Percentiles rank a stretch among this genome's conserved stretches.
phyloP scores from a whole-genome alignment of 345 rosid genomes.

The Brassica napus region DNA sequence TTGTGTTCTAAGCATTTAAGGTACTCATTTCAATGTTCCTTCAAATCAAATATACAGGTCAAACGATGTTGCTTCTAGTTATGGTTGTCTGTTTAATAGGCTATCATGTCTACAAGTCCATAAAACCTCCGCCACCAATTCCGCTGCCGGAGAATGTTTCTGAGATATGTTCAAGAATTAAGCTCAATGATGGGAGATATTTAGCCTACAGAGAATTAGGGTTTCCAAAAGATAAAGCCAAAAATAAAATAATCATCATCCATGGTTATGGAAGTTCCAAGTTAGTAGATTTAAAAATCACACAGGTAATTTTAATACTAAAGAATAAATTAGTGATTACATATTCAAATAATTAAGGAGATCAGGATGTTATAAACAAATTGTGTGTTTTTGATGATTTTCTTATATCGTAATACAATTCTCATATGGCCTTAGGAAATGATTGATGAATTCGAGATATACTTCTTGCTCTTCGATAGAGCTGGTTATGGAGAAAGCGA shows the following conservation, averaged over 20 bases:
- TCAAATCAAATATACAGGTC: conserved; percentile 8
- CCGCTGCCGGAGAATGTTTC: conserved; percentile 65
- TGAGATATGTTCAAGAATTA: conserved; percentile 51
- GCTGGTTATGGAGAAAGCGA: conserved; percentile 67
- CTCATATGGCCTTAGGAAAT: conserved; percentile 49
- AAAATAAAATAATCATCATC: conserved; percentile 42
- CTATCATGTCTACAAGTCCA: conserved; percentile 48
- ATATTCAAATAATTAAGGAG: neutral
- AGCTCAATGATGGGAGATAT: conserved; percentile 59
- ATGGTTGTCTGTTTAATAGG: conserved; percentile 48
- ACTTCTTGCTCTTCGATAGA: conserved; percentile 48
- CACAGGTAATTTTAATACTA: conserved; percentile 15
- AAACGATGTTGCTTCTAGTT: conserved; percentile 40
- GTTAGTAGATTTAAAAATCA: conserved; percentile 22
- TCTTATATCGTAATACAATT: neutral
- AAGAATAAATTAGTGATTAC: neutral
- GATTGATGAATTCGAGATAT: conserved; percentile 62
- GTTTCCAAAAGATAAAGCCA: conserved; percentile 44
- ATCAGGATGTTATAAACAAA: neutral
- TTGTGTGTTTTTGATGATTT: neutral
- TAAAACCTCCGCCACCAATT: conserved; percentile 66
- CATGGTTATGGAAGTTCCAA: conserved; percentile 46
- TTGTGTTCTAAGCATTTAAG: neutral
- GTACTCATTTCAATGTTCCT: neutral
- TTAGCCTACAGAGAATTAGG: conserved; percentile 46